phyloP scores from a whole-genome alignment of 768 basidiomycete genomes.

The Podaxis pistillaris region DNA sequence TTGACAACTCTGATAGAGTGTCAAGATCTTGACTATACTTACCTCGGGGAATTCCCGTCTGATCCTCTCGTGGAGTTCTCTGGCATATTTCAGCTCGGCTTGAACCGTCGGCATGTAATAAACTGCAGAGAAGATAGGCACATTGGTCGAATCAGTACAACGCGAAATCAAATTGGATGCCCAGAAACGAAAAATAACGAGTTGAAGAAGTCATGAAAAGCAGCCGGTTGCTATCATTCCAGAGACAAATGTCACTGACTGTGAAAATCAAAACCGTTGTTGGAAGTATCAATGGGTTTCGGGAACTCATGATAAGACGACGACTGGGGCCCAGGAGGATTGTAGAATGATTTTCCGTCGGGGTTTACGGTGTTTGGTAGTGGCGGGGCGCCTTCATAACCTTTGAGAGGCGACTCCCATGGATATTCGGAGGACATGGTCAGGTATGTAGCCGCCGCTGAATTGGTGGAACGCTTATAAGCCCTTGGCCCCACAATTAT shows the following conservation, averaged over 20 bases:
- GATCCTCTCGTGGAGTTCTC: conserved; percentile 56
- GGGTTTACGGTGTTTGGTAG: conserved; percentile 45
- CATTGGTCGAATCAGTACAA: neutral
- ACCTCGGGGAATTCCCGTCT: conserved; percentile 71
- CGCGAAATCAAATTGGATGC: neutral
- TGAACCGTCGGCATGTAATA: conserved; percentile 55
- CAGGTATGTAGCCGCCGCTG: neutral
- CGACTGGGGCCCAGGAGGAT: conserved; percentile 46
- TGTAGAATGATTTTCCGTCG: conserved; percentile 57
- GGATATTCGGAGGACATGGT: conserved; percentile 16
- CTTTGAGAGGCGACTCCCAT: conserved; percentile 34
- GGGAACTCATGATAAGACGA: conserved; percentile 54
- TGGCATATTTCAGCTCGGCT: conserved; percentile 45
- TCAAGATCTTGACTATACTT: conserved; percentile 7
- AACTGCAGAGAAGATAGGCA: conserved; percentile 34
- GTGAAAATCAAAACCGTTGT: conserved; percentile 74
- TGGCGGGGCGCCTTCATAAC: conserved; percentile 37
- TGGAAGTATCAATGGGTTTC: conserved; percentile 47
- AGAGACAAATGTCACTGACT: conserved; percentile 36
- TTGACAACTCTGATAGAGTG: neutral
- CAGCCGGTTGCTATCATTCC: neutral
- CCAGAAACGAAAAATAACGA: neutral
- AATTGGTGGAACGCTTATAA: neutral
- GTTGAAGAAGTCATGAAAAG: neutral
- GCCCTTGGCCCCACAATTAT: neutral